Conservation (phyloP, 768 basidiomycete genomes). For the Hebeloma cylindrosporum region DNA sequence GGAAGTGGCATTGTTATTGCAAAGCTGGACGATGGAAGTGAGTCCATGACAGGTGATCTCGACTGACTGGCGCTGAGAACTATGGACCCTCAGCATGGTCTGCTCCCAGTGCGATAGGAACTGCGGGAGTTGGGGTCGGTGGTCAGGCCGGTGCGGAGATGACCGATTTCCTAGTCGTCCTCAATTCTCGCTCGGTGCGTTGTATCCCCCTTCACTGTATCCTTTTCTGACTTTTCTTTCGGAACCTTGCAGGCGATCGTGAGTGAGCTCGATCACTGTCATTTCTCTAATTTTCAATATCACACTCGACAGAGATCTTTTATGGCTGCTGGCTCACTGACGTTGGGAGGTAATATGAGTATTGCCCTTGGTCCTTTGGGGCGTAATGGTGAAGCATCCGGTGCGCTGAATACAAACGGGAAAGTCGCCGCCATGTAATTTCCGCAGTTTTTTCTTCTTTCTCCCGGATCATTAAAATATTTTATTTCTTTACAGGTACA, state of each 20-base stretch:
- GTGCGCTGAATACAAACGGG: slow-evolving; percentile 79
- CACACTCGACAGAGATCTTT: slow-evolving; percentile 60
- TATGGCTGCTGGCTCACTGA: slow-evolving; percentile 92
- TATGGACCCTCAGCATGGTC: slow-evolving; percentile 86
- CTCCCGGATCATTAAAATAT: slow-evolving; percentile 6
- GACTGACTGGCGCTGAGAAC: slow-evolving; percentile 1
- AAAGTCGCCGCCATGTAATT: slow-evolving; percentile 87
- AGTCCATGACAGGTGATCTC: slow-evolving; percentile 28
- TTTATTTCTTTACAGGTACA: slow-evolving; percentile 55
- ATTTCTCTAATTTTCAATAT: neutral
- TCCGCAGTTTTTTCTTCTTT: neutral
- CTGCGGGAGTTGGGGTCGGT: slow-evolving; percentile 88
- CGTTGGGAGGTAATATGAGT: slow-evolving; percentile 88
- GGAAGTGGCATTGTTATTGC: slow-evolving; percentile 91
- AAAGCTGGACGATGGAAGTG: slow-evolving; percentile 75
- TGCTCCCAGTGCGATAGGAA: slow-evolving; percentile 92
- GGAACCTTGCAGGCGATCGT: slow-evolving; percentile 57
- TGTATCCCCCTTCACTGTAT: neutral
- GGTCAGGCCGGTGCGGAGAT: slow-evolving; percentile 82
- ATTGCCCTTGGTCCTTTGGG: slow-evolving; percentile 90
- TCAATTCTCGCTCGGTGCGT: slow-evolving; percentile 78
- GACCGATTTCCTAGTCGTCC: slow-evolving; percentile 88
- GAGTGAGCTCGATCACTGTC: slow-evolving; percentile 29
- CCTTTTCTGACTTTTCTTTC: slow-evolving; percentile 3
- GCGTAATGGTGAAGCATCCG: slow-evolving; percentile 90